Conservation (phyloP, 2,329 filamentous ascomycete species). For the Cladosporium sp. region DNA sequence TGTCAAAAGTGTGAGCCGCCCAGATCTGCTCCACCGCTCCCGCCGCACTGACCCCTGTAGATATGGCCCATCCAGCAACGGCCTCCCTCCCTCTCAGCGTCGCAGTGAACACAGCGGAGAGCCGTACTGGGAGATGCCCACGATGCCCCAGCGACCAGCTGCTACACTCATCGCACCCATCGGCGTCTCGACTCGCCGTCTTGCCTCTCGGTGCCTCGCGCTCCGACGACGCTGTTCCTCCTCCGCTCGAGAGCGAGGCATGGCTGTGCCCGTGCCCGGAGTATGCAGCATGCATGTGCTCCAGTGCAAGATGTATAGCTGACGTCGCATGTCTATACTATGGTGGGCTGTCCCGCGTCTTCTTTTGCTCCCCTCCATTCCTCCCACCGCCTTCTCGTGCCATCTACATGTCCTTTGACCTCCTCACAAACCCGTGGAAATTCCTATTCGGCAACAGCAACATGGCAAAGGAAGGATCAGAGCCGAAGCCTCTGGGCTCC, state of each 20-base stretch:
- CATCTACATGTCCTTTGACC: slow-evolving; percentile 4
- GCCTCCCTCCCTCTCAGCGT: background rate
- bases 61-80: slow-evolving; percentile 6
- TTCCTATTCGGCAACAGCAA: slow-evolving; percentile 26
- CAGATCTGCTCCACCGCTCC: background rate
- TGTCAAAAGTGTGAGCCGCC: slow-evolving; percentile 6
- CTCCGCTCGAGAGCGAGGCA: background rate
- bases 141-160: background rate
- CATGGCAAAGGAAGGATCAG: slow-evolving; percentile 30
- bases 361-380: background rate
- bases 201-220: background rate
- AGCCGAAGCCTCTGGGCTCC: slow-evolving; percentile 48
- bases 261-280: background rate
- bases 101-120: slow-evolving; percentile 6
- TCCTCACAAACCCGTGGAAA: slow-evolving; percentile 6
- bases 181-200: background rate
- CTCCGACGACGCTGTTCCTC: background rate
- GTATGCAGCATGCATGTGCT: background rate
- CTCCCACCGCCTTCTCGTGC: background rate
- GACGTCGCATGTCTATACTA: slow-evolving; percentile 8
- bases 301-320: slow-evolving; percentile 2
- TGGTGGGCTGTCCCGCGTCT: background rate
- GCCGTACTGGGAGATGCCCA: background rate
- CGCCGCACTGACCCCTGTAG: slow-evolving; percentile 4
- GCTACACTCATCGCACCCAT: background rate